Conservation (phyloP, 345 rosid genomes). For the Clausena lansium region DNA sequence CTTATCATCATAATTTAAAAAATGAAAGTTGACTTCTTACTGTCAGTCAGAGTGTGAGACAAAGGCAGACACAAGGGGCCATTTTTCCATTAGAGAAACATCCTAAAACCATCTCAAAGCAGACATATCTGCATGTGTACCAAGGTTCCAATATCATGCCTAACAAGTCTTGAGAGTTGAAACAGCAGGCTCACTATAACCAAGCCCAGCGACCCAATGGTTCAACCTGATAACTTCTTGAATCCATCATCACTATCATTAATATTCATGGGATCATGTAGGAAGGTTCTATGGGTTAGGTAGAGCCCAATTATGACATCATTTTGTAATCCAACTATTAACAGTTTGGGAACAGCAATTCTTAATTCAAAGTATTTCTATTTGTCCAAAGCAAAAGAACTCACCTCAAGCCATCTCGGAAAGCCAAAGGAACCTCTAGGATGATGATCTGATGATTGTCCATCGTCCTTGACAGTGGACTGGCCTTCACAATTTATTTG, state of each 20-base stretch:
- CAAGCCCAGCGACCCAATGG: background rate
- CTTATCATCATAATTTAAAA: background rate
- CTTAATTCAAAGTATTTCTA: background rate
- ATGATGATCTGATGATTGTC: constrained; percentile 44
- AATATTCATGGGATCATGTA: background rate
- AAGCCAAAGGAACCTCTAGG: constrained; percentile 65
- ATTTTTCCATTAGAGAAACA: background rate
- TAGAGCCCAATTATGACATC: background rate
- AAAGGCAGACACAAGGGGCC: background rate
- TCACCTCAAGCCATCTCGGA: constrained; percentile 84
- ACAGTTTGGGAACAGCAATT: background rate
- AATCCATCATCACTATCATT: background rate
- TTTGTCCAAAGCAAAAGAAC: constrained; percentile 22
- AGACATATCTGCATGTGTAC: background rate
- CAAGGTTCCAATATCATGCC: background rate
- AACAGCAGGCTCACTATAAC: too few relatives aligned
- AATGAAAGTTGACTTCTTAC: background rate
- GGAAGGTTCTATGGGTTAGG: background rate
- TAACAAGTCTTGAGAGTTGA: background rate
- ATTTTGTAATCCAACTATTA: background rate
- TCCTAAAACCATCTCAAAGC: background rate
- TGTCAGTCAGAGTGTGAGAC: background rate
- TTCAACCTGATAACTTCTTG: background rate
- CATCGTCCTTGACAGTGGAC: constrained; percentile 51
- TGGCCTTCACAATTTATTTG: constrained; percentile 65